Evolutionary conservation across 768 basidiomycete genomes (phyloP).

Genomic region (Lanmaoa rubissima): DNA sequence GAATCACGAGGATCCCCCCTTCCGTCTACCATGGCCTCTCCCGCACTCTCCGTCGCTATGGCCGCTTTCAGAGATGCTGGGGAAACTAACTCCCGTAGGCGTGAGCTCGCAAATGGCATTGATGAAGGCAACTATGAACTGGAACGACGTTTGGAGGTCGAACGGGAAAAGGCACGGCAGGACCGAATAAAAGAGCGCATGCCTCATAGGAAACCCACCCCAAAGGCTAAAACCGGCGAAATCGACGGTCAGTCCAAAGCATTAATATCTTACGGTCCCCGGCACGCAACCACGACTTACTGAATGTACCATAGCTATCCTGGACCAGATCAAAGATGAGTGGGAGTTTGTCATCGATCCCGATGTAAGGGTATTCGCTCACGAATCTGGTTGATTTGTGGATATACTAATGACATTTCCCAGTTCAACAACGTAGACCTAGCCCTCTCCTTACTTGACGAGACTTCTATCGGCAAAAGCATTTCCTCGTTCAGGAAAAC

Average conservation of each 20-base stretch:
- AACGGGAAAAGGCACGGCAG: slow-evolving; percentile 64
- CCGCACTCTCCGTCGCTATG: slow-evolving; percentile 53
- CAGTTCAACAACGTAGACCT: slow-evolving; percentile 95
- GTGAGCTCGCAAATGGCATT: slow-evolving; percentile 49
- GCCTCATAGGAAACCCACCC: slow-evolving; percentile 52
- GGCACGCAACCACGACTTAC: neutral
- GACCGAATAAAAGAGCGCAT: slow-evolving; percentile 67
- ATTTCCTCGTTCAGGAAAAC: slow-evolving; percentile 75
- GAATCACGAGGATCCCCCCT: slow-evolving; percentile 20
- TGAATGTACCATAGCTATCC: slow-evolving; percentile 51
- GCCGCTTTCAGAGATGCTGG: slow-evolving; percentile 67
- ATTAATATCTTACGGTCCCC: neutral
- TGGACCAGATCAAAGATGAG: slow-evolving; percentile 83
- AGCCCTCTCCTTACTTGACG: slow-evolving; percentile 84
- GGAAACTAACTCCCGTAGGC: slow-evolving; percentile 47
- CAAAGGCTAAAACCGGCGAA: slow-evolving; percentile 67
- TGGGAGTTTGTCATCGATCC: slow-evolving; percentile 88
- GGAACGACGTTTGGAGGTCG: slow-evolving; percentile 58
- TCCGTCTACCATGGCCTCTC: slow-evolving; percentile 40
- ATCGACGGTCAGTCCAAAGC: slow-evolving; percentile 69
- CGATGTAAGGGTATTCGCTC: slow-evolving; percentile 50
- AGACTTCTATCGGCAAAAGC: slow-evolving; percentile 67
- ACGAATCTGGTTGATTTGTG: neutral
- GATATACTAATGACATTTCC: slow-evolving; percentile 6
- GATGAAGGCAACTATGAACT: slow-evolving; percentile 55